Conservation (phyloP, 441 rosid species). For the Adansonia grandidieri region DNA sequence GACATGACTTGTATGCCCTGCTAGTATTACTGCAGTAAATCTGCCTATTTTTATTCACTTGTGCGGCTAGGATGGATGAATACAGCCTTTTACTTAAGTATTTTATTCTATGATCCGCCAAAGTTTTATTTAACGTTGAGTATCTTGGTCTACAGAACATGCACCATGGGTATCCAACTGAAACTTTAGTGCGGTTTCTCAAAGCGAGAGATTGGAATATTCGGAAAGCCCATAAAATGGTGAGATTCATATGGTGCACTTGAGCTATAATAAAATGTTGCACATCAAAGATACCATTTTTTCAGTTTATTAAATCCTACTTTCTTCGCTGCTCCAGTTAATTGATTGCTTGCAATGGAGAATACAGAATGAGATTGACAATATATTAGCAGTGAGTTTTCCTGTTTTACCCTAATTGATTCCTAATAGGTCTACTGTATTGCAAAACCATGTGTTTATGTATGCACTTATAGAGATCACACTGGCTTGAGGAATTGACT, state of each 20-base stretch:
- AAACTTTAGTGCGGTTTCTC: constrained; percentile 61
- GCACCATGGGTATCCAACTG: constrained; percentile 62
- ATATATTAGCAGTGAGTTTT: constrained; percentile 57
- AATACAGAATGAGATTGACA: constrained; percentile 59
- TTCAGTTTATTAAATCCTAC: constrained; percentile 29
- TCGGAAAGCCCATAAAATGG: constrained; percentile 66
- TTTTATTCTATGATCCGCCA: not conserved
- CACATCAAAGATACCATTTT: not conserved
- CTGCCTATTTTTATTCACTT: not conserved
- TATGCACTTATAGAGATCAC: not conserved
- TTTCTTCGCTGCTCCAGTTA: constrained; percentile 51
- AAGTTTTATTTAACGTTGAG: not conserved
- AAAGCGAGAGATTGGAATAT: constrained; percentile 82
- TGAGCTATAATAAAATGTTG: constrained; percentile 20
- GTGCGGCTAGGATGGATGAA: not conserved
- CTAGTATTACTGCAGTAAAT: not conserved
- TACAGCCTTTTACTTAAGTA: not conserved
- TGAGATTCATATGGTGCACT: constrained; percentile 29
- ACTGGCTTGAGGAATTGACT: not conserved
- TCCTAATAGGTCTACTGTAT: not conserved
- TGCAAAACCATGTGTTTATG: constrained; percentile 1
- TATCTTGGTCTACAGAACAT: constrained; percentile 48
- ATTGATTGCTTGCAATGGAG: constrained; percentile 66
- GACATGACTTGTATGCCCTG: not conserved
- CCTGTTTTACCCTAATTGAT: not conserved